Percentiles rank a stretch among this genome's conserved stretches.
phyloP scores from a whole-genome alignment of 2,329 filamentous ascomycete species.

The Paraphaeosphaeria minitans region DNA sequence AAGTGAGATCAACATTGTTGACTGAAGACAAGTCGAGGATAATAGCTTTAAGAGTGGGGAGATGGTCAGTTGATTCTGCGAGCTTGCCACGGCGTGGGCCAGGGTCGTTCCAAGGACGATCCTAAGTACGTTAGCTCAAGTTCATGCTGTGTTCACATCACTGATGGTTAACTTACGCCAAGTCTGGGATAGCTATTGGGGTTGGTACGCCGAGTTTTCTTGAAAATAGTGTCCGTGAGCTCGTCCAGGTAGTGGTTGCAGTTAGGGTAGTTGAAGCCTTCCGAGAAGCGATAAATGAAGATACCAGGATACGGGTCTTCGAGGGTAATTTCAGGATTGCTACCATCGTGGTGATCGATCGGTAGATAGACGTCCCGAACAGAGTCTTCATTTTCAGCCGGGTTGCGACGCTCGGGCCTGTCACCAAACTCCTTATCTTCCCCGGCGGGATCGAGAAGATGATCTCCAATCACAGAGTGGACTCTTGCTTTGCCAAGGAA shows the following conservation, averaged over 20 bases:
- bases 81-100: constrained; percentile 68
- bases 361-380: constrained; percentile 85
- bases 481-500: constrained; percentile 87
- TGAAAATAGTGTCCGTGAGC: constrained; percentile 51
- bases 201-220: constrained; percentile 77
- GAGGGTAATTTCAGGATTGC: constrained; percentile 81
- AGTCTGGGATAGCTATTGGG: constrained; percentile 61
- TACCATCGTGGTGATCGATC: constrained; percentile 83
- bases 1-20: constrained; percentile 93
- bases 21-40: constrained; percentile 94
- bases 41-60: constrained; percentile 80
- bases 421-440: constrained; percentile 28
- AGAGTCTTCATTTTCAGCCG: constrained; percentile 47
- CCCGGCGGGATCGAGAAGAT: constrained; percentile 59
- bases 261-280: constrained; percentile 97
- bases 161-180: constrained; percentile 38
- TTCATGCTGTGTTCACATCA: background rate
- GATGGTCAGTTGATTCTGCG: constrained; percentile 49
- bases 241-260: constrained; percentile 87
- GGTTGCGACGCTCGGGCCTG: constrained; percentile 21
- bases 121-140: constrained; percentile 45
- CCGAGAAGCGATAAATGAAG: constrained; percentile 95
- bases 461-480: constrained; percentile 83
- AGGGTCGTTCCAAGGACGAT: constrained; percentile 95
- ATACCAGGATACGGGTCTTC: constrained; percentile 86